Percentiles rank a stretch among this genome's conserved stretches.
phyloP scores from a whole-genome alignment of 306 rosid genomes.

The Sicyos edulis region DNA sequence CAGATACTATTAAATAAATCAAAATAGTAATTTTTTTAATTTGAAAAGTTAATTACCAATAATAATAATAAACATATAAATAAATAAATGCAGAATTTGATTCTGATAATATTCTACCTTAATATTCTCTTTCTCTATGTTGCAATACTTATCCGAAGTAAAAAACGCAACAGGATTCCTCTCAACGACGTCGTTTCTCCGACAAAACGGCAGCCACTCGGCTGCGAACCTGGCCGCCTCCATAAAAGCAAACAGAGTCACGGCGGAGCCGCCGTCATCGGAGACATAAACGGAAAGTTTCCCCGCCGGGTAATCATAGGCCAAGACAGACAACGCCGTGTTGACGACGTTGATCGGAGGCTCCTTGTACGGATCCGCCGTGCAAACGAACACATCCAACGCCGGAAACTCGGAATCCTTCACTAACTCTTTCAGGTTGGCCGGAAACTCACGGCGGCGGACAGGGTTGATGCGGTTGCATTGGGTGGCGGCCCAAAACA shows the following conservation, averaged over 20 bases:
- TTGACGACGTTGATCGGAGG: constrained; percentile 41
- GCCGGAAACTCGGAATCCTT: constrained; percentile 25
- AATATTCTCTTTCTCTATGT: constrained; percentile 22
- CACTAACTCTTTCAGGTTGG: background rate
- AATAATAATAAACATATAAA: too few species aligned
- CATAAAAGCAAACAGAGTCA: constrained; percentile 42
- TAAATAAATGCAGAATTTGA: background rate
- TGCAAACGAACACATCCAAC: constrained; percentile 46
- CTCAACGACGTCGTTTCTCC: constrained; percentile 24
- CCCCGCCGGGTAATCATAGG: constrained; percentile 35
- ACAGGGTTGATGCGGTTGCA: constrained; percentile 28
- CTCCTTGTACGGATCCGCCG: constrained; percentile 49
- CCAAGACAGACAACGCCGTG: constrained; percentile 45
- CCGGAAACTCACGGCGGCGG: constrained; percentile 30
- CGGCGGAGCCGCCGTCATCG: constrained; percentile 51
- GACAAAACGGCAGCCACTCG: constrained; percentile 45
- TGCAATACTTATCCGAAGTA: background rate
- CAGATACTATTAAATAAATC: too few species aligned
- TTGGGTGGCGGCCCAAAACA: constrained; percentile 26
- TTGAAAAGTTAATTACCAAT: too few species aligned
- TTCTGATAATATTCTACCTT: constrained; percentile 27
- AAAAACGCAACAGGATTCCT: constrained; percentile 32
- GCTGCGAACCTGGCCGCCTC: constrained; percentile 45
- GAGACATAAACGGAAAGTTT: constrained; percentile 47
- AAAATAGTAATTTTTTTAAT: too few species aligned